These are phyloP conservation scores for Porogramme epimiltina DNA, from an alignment of 1,284 basidiomycete genomes.

Conservation along the genomic window DNA sequence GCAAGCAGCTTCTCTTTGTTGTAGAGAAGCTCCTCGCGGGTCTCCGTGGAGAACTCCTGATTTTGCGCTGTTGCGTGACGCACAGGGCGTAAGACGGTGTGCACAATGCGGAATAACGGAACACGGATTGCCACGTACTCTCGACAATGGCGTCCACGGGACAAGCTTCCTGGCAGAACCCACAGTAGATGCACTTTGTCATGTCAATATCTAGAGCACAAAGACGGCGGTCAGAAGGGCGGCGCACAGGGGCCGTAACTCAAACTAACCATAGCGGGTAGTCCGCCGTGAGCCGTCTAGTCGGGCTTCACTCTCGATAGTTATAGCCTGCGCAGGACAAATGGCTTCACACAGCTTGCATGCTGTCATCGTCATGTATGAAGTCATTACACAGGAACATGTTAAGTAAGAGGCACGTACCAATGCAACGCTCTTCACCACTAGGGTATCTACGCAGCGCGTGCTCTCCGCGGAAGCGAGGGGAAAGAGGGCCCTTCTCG, in stretches of 20 bases:
- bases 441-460: conserved; percentile 97
- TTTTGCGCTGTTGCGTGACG: conserved; percentile 80
- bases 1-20: conserved; percentile 98
- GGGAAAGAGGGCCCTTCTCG: conserved; percentile 97
- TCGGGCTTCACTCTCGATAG: conserved; percentile 97
- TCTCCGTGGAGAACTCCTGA: conserved; percentile 96
- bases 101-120: not conserved
- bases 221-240: conserved; percentile 10
- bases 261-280: conserved; percentile 85
- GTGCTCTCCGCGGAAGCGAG: conserved; percentile 98
- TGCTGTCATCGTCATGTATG: conserved; percentile 49
- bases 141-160: conserved; percentile 99
- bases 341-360: conserved; percentile 99
- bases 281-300: conserved; percentile 96
- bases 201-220: conserved; percentile 84
- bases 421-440: conserved; percentile 98
- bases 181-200: conserved; percentile 97
- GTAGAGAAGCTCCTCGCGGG: conserved; percentile 96
- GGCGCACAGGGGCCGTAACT: conserved; percentile 5
- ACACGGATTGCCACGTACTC: conserved; percentile 62
- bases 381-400: conserved; percentile 9
- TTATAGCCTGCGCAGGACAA: conserved; percentile 99
- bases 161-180: conserved; percentile 98
- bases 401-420: conserved; percentile 45
- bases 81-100: conserved; percentile 8